These are phyloP conservation scores for Myrica gale DNA, from an alignment of 306 rosid species.

Conservation along the genomic window DNA sequence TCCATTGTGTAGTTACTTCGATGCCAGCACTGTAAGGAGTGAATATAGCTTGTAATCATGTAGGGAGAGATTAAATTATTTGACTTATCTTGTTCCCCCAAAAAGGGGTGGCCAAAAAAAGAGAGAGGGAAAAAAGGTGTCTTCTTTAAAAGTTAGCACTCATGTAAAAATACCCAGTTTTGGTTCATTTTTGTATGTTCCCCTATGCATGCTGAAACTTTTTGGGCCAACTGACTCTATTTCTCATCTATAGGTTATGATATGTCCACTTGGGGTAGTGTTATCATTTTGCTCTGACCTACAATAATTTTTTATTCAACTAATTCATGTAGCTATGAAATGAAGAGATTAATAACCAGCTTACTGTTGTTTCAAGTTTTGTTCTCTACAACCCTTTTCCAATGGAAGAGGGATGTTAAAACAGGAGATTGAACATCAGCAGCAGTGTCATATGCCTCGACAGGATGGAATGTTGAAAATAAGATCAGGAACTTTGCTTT, in stretches of 20 bases:
- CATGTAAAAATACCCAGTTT: background rate
- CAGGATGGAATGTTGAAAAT: too few species aligned
- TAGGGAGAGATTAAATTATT: background rate
- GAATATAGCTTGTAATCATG: background rate
- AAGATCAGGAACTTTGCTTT: too few species aligned
- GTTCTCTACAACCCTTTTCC: background rate
- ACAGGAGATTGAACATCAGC: too few species aligned
- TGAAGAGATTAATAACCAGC: background rate
- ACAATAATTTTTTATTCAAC: background rate
- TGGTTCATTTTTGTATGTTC: background rate
- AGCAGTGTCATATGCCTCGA: too few species aligned
- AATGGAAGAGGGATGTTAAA: too few species aligned
- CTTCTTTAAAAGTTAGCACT: background rate
- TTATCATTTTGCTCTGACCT: background rate
- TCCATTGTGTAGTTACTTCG: conserved; percentile 7
- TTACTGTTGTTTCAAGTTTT: background rate
- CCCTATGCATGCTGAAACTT: background rate
- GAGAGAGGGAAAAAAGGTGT: background rate
- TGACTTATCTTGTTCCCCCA: background rate
- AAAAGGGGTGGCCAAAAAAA: background rate
- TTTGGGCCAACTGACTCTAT: background rate
- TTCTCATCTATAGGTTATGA: background rate
- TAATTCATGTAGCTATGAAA: background rate
- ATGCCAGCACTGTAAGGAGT: conserved; percentile 1
- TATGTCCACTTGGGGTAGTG: background rate